A percentile compares a stretch with the other conserved stretches of the same genome.
These are phyloP conservation scores for Alloteropsis angusta DNA, from an alignment of 202 grass and related monocot species.

Conservation along the genomic window DNA sequence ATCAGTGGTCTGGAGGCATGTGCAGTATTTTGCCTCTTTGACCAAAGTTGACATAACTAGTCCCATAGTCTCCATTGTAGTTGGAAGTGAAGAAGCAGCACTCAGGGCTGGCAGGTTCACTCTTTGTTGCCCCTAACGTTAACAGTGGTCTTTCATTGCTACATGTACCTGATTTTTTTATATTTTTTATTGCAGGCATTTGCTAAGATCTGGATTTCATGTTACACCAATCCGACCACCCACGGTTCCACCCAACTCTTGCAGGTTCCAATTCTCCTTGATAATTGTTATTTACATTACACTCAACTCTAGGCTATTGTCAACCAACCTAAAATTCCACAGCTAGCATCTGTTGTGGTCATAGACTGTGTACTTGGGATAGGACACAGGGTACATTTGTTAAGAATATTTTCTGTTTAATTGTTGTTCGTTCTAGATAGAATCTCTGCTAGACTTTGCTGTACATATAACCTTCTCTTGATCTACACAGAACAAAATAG, in stretches of 20 bases:
- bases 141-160: not conserved
- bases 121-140: not conserved
- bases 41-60: conserved; percentile 57
- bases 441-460: not conserved
- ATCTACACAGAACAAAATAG: not conserved
- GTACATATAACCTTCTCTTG: not conserved
- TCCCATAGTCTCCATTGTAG: conserved; percentile 87
- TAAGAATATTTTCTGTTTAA: not conserved
- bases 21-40: conserved; percentile 65
- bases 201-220: conserved; percentile 92
- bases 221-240: conserved; percentile 87
- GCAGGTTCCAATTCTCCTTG: conserved; percentile 39
- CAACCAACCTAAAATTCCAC: not conserved
- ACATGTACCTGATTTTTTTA: not conserved
- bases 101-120: conserved; percentile 75
- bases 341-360: not conserved
- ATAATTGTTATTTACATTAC: not conserved
- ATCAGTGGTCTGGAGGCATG: conserved; percentile 61
- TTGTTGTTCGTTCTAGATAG: not conserved
- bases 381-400: not conserved
- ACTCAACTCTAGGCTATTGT: not conserved
- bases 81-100: conserved; percentile 70
- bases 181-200: conserved; percentile 35
- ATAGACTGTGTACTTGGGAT: not conserved
- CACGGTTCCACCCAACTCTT: conserved; percentile 80